Base-by-base conservation (phyloP, 1,139 yeast species). In the Hemisphaericaspora xylanilytica region DNA sequence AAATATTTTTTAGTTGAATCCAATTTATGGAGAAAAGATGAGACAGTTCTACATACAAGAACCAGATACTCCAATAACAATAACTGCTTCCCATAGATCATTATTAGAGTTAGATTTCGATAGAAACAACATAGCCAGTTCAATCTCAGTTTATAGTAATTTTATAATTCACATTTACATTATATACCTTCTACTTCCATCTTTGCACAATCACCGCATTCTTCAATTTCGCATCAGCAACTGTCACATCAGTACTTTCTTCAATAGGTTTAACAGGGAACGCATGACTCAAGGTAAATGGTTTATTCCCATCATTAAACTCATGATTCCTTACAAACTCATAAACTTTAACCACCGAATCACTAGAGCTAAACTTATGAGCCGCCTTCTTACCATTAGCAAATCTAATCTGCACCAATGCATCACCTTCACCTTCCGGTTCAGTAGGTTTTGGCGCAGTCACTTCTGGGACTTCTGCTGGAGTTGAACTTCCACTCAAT, bases 131-230 rank as follows among this genome's bases (percentile, higher is more conserved):
- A n/a, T n/a, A n/a, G n/a, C n/a, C n/a, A n/a, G n/a, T n/a, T n/a
- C n/a, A n/a, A n/a, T n/a, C n/a, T n/a, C n/a, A n/a, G n/a, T n/a
- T n/a, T n/a, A n/a, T n/a, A n/a, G n/a, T n/a, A n/a, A n/a, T n/a
- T n/a, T n/a, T n/a, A n/a, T n/a, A n/a, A n/a, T n/a, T n/a, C n/a
- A n/a, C n/a, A n/a, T n/a, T n/a, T n/a, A n/a, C n/a, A n/a, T n/a
- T n/a, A n/a, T n/a, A n/a, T n/a, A n/a, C n/a, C n/a, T n/a, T 22
- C 40, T 47, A 48, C 25, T 39, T 52, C 92, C 92, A 85, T 63
- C 95, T 80, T 60, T 90, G 97, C 13, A 90, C 89, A 25, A 90
- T 81, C n/a, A 88, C 96, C 0, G 97, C 80, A 51, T 87, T 87
- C 43, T 78, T 76, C 50, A 88, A 71, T 35, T 87, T 86, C 3